phyloP scores from a whole-genome alignment of 768 basidiomycete genomes.

The Xerocomus brunneocitrinus region DNA sequence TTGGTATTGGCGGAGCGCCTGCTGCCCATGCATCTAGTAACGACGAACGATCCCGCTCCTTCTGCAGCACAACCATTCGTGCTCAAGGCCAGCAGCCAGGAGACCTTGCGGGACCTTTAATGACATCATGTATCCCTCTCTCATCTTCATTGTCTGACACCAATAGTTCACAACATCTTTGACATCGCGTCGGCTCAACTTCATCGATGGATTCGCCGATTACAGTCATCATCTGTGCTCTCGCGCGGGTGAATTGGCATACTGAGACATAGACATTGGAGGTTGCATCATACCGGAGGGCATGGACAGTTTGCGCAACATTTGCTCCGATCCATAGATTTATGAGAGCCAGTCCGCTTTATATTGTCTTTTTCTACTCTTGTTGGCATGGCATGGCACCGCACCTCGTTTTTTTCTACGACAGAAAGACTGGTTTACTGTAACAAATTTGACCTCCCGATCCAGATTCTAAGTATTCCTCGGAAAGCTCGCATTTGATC shows the following conservation, averaged over 20 bases:
- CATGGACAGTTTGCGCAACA: conserved; percentile 17
- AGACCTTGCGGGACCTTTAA: conserved; percentile 9
- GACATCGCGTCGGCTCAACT: conserved; percentile 43
- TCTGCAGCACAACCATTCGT: background rate
- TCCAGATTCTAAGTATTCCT: background rate
- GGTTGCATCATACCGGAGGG: conserved; percentile 13
- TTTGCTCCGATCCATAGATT: conserved; percentile 22
- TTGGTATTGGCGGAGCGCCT: conserved; percentile 11
- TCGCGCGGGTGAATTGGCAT: conserved; percentile 7
- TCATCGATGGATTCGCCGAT: conserved; percentile 31
- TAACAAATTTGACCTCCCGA: conserved; percentile 8
- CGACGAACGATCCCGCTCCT: conserved; percentile 12
- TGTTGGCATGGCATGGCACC: conserved; percentile 7
- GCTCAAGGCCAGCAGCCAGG: conserved; percentile 9
- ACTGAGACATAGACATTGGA: conserved; percentile 14
- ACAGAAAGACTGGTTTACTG: conserved; percentile 10
- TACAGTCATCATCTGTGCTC: conserved; percentile 8
- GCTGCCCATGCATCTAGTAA: conserved; percentile 6
- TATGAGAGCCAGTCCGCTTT: conserved; percentile 15
- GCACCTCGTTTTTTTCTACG: conserved; percentile 2
- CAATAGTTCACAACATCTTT: conserved; percentile 19
- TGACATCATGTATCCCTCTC: conserved; percentile 20
- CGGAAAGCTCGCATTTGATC: background rate
- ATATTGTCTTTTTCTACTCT: conserved; percentile 13
- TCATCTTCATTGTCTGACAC: conserved; percentile 26